Conservation (phyloP, 202 grass and related monocot genomes). For the Setaria italica region DNA sequence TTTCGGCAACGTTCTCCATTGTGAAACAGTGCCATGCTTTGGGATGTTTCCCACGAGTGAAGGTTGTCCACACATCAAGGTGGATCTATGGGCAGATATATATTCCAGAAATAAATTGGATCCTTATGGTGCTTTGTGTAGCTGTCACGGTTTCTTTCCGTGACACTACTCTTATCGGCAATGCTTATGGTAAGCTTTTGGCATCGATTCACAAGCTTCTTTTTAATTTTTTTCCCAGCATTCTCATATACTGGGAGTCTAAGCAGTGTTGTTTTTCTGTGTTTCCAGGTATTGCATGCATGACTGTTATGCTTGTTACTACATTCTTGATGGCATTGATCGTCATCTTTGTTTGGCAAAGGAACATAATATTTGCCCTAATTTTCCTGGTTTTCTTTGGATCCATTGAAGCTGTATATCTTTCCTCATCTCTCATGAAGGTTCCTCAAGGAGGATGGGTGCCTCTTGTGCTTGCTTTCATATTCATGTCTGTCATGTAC, state of each 20-base stretch:
- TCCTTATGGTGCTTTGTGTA: conserved; percentile 92
- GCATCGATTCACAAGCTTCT: background rate
- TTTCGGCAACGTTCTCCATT: conserved; percentile 97
- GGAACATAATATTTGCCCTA: conserved; percentile 64
- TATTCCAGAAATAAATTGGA: conserved; percentile 99
- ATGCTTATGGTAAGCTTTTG: conserved; percentile 78
- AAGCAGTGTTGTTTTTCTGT: conserved; percentile 34
- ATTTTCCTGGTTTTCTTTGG: conserved; percentile 86
- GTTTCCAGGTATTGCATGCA: conserved; percentile 92
- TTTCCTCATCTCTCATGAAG: conserved; percentile 94
- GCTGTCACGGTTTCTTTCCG: conserved; percentile 81
- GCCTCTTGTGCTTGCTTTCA: conserved; percentile 76
- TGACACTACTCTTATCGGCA: conserved; percentile 91
- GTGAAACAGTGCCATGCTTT: conserved; percentile 96
- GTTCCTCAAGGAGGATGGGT: conserved; percentile 95
- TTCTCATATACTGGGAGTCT: conserved; percentile 32
- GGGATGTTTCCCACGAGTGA: conserved; percentile 96
- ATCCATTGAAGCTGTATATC: conserved; percentile 78
- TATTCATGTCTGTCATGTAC: conserved; percentile 97
- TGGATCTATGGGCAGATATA: conserved; percentile 99
- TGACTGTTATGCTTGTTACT: conserved; percentile 95
- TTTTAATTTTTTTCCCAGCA: background rate
- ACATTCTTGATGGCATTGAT: conserved; percentile 91
- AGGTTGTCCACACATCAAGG: conserved; percentile 94
- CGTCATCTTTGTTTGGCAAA: conserved; percentile 92